Conservation (phyloP, 345 rosid genomes). For the Arabis hirsuta region DNA sequence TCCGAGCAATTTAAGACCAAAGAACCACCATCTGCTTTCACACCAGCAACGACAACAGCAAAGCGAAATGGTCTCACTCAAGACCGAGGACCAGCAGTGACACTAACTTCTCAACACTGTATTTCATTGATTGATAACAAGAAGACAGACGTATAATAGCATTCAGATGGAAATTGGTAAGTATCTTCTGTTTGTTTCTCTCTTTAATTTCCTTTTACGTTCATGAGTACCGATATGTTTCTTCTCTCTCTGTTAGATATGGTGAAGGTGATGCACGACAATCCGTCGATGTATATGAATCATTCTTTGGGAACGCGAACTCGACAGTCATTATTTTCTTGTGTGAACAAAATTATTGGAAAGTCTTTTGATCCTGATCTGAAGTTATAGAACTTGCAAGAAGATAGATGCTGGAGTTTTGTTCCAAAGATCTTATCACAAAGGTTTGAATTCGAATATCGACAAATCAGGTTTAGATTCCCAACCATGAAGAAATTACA, state of each 20-base stretch:
- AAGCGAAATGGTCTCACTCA: constrained; percentile 75
- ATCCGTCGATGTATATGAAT: constrained; percentile 33
- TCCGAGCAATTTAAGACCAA: constrained; percentile 51
- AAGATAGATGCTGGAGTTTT: background rate
- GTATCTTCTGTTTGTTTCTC: background rate
- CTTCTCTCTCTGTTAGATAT: constrained; percentile 10
- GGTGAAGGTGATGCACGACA: constrained; percentile 24
- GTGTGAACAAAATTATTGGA: background rate
- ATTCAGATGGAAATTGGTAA: constrained; percentile 20
- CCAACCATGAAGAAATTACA: background rate
- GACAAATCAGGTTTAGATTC: background rate
- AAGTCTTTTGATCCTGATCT: constrained; percentile 4
- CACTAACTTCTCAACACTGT: constrained; percentile 31
- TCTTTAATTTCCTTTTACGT: background rate
- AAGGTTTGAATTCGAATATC: background rate
- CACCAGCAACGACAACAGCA: constrained; percentile 56
- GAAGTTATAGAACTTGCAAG: background rate
- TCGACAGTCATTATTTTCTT: background rate
- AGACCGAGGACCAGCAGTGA: constrained; percentile 64
- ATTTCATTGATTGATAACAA: background rate
- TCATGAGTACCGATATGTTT: constrained; percentile 8
- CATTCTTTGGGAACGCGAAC: constrained; percentile 37
- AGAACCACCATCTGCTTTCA: constrained; percentile 48
- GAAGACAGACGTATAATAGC: background rate
- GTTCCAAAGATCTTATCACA: background rate